Percentiles rank a stretch among this genome's conserved stretches.
phyloP scores from a whole-genome alignment of 2,329 filamentous ascomycete genomes.

The Aspergillus tubingensis region DNA sequence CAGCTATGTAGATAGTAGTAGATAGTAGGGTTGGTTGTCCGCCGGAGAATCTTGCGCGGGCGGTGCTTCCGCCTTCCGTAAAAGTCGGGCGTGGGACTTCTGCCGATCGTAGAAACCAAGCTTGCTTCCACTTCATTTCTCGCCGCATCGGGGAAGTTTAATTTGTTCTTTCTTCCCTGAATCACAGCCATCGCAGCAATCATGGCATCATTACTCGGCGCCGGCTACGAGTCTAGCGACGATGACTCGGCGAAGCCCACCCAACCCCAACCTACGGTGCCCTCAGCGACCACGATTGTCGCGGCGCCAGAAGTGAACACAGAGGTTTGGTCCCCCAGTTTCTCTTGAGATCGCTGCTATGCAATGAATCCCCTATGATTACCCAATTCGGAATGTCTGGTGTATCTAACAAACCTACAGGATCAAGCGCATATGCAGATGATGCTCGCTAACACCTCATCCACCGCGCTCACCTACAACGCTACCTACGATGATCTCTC shows the following conservation, averaged over 20 bases:
- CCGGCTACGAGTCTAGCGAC: slow-evolving; percentile 52
- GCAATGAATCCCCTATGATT: not conserved
- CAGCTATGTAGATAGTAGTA: not conserved
- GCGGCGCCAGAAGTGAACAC: slow-evolving; percentile 57
- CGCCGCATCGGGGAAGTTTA: not conserved
- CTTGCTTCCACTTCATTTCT: not conserved
- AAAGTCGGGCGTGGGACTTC: slow-evolving; percentile 26
- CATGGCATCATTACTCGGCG: slow-evolving; percentile 49
- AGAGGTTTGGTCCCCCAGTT: slow-evolving; percentile 54
- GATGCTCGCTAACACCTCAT: slow-evolving; percentile 54
- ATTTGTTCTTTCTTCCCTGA: slow-evolving; percentile 3
- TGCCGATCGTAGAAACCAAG: not conserved
- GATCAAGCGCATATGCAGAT: slow-evolving; percentile 54
- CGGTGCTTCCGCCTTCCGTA: slow-evolving; percentile 33
- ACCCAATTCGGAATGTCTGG: not conserved
- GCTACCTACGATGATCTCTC: slow-evolving; percentile 71
- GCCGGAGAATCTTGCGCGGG: slow-evolving; percentile 22
- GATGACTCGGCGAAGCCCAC: slow-evolving; percentile 40
- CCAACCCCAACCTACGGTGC: slow-evolving; percentile 24
- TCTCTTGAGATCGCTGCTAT: not conserved
- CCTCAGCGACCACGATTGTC: slow-evolving; percentile 43
- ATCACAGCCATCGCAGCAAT: not conserved
- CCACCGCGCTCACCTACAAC: slow-evolving; percentile 54
- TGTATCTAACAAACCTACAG: slow-evolving; percentile 47
- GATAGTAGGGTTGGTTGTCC: not conserved